phyloP scores from a whole-genome alignment of 768 basidiomycete genomes.

The Arthromyces matolae region DNA sequence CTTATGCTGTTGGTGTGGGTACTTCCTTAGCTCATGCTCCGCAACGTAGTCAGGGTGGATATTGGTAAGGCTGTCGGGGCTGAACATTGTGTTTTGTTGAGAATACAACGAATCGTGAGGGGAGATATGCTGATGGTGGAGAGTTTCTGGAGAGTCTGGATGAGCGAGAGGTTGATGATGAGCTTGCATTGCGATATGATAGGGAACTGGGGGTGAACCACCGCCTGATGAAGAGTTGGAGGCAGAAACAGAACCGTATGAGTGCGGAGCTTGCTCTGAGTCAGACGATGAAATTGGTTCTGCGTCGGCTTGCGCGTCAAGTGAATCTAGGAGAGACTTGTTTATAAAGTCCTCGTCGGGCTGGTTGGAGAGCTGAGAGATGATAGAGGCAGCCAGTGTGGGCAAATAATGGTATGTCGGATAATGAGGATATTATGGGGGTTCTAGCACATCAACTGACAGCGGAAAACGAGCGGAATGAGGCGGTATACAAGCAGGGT shows the following conservation, averaged over 20 bases:
- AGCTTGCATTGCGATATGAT: constrained; percentile 45
- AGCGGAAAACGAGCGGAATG: constrained; percentile 13
- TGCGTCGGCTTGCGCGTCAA: constrained; percentile 81
- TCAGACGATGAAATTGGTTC: constrained; percentile 59
- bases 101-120: constrained; percentile 35
- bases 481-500: constrained; percentile 10
- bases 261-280: constrained; percentile 44
- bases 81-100: constrained; percentile 31
- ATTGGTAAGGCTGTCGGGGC: constrained; percentile 34
- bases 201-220: constrained; percentile 54
- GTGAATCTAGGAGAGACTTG: constrained; percentile 76
- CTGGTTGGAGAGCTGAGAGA: constrained; percentile 35
- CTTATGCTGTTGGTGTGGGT: constrained; percentile 29
- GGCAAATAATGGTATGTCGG: constrained; percentile 25
- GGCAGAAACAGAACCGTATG: constrained; percentile 46
- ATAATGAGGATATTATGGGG: constrained; percentile 14
- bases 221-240: constrained; percentile 48
- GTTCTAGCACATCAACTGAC: constrained; percentile 31
- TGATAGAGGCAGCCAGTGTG: constrained; percentile 51
- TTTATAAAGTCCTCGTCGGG: constrained; percentile 83
- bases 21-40: constrained; percentile 37
- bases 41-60: constrained; percentile 33
- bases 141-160: constrained; percentile 48
- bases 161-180: constrained; percentile 39
- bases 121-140: constrained; percentile 31